Base-by-base conservation (phyloP, 2,329 filamentous ascomycete genomes). In the Ophiocordyceps camponoti-leonardi region DNA sequence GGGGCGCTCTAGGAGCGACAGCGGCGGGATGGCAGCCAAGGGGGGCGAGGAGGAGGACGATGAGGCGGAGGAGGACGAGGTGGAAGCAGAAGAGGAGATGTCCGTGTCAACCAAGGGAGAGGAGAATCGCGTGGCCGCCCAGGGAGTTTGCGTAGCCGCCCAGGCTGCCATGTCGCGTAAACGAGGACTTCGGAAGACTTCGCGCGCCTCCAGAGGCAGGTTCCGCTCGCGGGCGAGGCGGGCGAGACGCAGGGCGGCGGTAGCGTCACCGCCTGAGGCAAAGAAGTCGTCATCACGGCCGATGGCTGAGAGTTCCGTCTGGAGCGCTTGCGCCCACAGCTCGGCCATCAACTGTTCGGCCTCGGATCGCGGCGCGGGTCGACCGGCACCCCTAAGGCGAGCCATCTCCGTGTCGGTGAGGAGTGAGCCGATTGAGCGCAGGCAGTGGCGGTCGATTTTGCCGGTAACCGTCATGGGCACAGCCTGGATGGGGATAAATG, bases 181-280 rank as follows among this genome's bases (percentile, higher is more conserved):
- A 4, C 48, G 20, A 4, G 26, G 35, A 22, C 42, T 18, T 11
- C 48, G 45, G 31, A 53, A 54, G 19, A 52, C 22, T 19, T 53
- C 49, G 20, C 43, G 49, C 1, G 50, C 47, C n/a, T 40, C 35
- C 26, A 49, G 44, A 16, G 46, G 44, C 6, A 61, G 44, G 0
- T 52, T 52, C 1, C 49, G 49, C 28, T 53, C 51, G 40, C 56
- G 52, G 16, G 55, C 56, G 18, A 53, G 48, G n/a, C 69, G 64
- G 13, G 57, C 57, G 23, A 65, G 55, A 2, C 54, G 53, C 57
- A 67, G 65, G 16, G 63, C 62, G 1, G 49, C 50, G 23, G 66
- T 61, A 4, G 63, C 65, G 45, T 67, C 64, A 7, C 65, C 65
- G 4, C 64, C 64, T 5, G 64, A 49, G 18, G 19, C 23, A 26